A percentile compares a stretch with the other conserved stretches of the same genome.
Evolutionary conservation across 169 alveolate genomes (phyloP).

Genomic region (Ichthyophthirius multifiliis): DNA sequence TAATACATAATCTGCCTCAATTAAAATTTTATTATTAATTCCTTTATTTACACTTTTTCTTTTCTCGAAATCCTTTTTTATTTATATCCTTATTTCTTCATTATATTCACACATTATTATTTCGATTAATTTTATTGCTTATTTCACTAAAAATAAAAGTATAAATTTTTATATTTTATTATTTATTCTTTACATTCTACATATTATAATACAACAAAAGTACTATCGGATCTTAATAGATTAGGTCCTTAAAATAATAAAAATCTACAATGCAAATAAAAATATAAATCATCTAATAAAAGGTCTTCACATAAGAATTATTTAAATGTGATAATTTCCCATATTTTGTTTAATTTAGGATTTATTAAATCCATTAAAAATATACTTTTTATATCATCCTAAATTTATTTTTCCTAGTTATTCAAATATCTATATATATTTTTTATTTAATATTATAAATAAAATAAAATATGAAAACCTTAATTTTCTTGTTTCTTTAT

Average conservation of each 20-base stretch:
- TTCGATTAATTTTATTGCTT: no score
- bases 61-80: not conserved
- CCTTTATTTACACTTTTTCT: not conserved
- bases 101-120: conserved; percentile 5
- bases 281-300: conserved; percentile 41
- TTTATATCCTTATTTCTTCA: not conserved
- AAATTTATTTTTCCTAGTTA: not conserved
- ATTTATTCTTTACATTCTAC: not conserved
- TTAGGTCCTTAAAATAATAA: conserved; percentile 43
- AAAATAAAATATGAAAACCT: no score
- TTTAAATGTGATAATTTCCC: conserved; percentile 49
- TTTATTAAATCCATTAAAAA: conserved; percentile 28
- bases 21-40: not conserved
- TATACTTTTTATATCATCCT: conserved; percentile 3
- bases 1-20: not conserved
- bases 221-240: not conserved
- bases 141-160: no score
- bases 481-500: conserved; percentile 13
- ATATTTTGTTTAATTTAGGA: conserved; percentile 33
- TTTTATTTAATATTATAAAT: no score
- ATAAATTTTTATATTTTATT: no score
- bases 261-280: conserved; percentile 42
- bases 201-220: conserved; percentile 7
- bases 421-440: no score
- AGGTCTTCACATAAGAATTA: conserved; percentile 44